Conservation (phyloP, 2,329 filamentous ascomycete genomes). For the Escovopsis weberi region DNA sequence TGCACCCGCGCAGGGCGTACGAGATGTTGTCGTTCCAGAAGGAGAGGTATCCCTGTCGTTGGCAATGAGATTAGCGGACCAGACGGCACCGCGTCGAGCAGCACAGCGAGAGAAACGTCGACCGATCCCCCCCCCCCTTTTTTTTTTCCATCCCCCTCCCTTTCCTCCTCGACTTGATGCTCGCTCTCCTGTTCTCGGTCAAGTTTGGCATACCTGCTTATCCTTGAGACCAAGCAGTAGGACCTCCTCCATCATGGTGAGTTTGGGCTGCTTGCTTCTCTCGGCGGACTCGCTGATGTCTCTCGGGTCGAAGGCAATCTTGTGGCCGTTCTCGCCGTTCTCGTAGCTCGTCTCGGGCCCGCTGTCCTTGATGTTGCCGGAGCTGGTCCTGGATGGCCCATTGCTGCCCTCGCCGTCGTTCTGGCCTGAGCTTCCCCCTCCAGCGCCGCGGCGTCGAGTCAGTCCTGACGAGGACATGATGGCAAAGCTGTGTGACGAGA, state of each 20-base stretch:
- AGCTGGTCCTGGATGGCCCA: constrained; percentile 42
- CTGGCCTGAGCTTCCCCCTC: constrained; percentile 41
- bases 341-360: constrained; percentile 73
- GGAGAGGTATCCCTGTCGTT: constrained; percentile 77
- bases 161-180: not conserved
- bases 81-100: not conserved
- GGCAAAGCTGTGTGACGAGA: constrained; percentile 10
- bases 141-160: too few species aligned
- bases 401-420: constrained; percentile 43
- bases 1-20: constrained; percentile 92
- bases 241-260: constrained; percentile 98
- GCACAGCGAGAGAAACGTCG: too few species aligned
- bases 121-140: too few species aligned
- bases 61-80: too few species aligned
- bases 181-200: constrained; percentile 1
- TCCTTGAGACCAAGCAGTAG: constrained; percentile 91
- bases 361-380: constrained; percentile 37
- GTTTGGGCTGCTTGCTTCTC: constrained; percentile 91
- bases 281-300: constrained; percentile 96
- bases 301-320: constrained; percentile 93
- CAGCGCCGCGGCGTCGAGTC: constrained; percentile 51
- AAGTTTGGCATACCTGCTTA: constrained; percentile 61
- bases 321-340: constrained; percentile 88
- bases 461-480: constrained; percentile 34
- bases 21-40: constrained; percentile 99